Conservation (phyloP, 257 asterid genomes). For the Nicotiana undulata region DNA sequence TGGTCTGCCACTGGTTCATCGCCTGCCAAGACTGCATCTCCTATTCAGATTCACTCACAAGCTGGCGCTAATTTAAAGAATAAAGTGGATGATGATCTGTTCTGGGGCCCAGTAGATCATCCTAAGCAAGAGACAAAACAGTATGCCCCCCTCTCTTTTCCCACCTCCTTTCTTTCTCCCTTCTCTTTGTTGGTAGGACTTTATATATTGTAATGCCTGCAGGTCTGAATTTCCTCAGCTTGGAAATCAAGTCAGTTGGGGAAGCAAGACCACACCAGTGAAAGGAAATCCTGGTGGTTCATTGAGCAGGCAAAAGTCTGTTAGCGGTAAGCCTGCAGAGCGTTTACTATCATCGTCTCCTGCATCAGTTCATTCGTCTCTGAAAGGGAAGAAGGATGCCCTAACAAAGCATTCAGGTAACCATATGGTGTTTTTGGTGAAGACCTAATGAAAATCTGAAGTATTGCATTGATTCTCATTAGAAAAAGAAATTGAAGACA, state of each 20-base stretch:
- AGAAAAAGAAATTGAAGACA: background rate
- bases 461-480: background rate
- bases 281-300: slow-evolving; percentile 52
- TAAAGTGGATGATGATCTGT: slow-evolving; percentile 78
- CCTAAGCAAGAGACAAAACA: slow-evolving; percentile 63
- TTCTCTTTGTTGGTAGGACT: background rate
- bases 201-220: slow-evolving; percentile 20
- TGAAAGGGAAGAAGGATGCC: slow-evolving; percentile 57
- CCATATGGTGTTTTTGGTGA: background rate
- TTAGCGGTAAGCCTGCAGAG: slow-evolving; percentile 39
- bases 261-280: slow-evolving; percentile 50
- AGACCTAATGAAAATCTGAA: background rate
- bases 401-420: slow-evolving; percentile 62
- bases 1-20: slow-evolving; percentile 56
- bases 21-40: slow-evolving; percentile 65
- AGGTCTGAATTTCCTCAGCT: slow-evolving; percentile 81
- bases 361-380: slow-evolving; percentile 36
- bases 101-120: slow-evolving; percentile 91
- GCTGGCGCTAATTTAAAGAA: slow-evolving; percentile 40
- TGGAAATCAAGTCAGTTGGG: slow-evolving; percentile 50
- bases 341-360: slow-evolving; percentile 36
- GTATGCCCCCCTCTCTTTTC: slow-evolving; percentile 25
- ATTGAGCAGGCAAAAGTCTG: slow-evolving; percentile 50
- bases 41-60: slow-evolving; percentile 38
- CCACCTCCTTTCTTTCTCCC: background rate